Percentiles rank a stretch among this genome's conserved stretches.
These are phyloP conservation scores for Mucor ambiguus DNA, from an alignment of 371 early-diverging fungal species.

Conservation along the genomic window DNA sequence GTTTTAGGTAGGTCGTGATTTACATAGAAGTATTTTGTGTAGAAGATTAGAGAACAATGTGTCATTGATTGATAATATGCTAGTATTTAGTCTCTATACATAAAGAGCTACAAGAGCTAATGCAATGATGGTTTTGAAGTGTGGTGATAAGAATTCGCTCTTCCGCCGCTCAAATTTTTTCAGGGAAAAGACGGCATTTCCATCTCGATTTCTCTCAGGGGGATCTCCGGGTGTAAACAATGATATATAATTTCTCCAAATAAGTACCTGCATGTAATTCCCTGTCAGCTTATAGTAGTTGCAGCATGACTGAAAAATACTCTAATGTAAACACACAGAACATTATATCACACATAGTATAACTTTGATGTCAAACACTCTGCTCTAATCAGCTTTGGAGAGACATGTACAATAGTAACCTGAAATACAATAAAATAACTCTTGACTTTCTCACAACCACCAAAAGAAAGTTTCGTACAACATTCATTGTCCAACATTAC, in stretches of 20 bases:
- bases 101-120: neutral
- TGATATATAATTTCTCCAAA: neutral
- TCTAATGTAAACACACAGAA: neutral
- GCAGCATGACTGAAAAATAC: neutral
- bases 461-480: neutral
- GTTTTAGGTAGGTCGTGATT: neutral
- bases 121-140: neutral
- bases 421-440: neutral
- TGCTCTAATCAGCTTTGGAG: neutral
- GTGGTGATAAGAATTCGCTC: neutral
- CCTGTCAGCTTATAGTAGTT: neutral
- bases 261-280: neutral
- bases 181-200: constrained; percentile 1
- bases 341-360: neutral
- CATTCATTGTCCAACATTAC: constrained; percentile 1
- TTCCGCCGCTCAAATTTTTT: neutral
- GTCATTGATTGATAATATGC: neutral
- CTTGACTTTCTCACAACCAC: constrained; percentile 1
- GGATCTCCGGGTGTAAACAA: neutral
- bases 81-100: neutral
- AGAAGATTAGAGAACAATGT: neutral
- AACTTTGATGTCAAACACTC: neutral
- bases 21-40: neutral
- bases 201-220: neutral
- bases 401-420: neutral